Conservation (phyloP, 352 stramenopile species). For the Phytophthora syringae region DNA sequence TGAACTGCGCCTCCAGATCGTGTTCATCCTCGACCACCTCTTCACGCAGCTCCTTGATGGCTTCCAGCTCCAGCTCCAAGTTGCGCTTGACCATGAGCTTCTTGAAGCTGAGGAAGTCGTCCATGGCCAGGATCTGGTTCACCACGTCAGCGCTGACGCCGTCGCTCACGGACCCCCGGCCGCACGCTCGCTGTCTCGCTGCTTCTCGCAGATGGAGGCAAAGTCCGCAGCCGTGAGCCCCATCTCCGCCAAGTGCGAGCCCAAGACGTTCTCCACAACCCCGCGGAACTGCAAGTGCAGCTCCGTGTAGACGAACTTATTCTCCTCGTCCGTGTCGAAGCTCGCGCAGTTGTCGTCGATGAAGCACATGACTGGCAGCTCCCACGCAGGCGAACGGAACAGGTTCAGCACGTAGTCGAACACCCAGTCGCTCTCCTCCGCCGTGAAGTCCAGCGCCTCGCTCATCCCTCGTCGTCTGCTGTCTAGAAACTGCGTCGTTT, state of each 20-base stretch:
- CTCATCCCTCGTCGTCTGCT: constrained; percentile 9
- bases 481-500: constrained; percentile 32
- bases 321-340: constrained; percentile 91
- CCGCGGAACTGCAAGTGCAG: constrained; percentile 85
- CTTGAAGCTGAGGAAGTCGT: constrained; percentile 93
- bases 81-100: constrained; percentile 94
- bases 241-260: constrained; percentile 85
- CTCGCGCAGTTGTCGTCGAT: constrained; percentile 91
- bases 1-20: constrained; percentile 72
- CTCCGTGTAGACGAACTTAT: constrained; percentile 91
- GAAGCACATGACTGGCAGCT: constrained; percentile 89
- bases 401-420: constrained; percentile 92
- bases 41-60: constrained; percentile 81
- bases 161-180: constrained; percentile 25
- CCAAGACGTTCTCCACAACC: constrained; percentile 79
- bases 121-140: constrained; percentile 89
- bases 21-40: constrained; percentile 44
- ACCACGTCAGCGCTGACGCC: constrained; percentile 79
- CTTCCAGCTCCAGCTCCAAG: constrained; percentile 90
- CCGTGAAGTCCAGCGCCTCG: constrained; percentile 46
- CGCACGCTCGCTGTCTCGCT: constrained; percentile 49
- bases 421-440: constrained; percentile 82
- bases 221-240: constrained; percentile 87
- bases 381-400: constrained; percentile 88
- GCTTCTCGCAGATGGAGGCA: constrained; percentile 79